These are phyloP conservation scores for Suillus cothurnatus DNA, from an alignment of 768 basidiomycete genomes.

Conservation along the genomic window DNA sequence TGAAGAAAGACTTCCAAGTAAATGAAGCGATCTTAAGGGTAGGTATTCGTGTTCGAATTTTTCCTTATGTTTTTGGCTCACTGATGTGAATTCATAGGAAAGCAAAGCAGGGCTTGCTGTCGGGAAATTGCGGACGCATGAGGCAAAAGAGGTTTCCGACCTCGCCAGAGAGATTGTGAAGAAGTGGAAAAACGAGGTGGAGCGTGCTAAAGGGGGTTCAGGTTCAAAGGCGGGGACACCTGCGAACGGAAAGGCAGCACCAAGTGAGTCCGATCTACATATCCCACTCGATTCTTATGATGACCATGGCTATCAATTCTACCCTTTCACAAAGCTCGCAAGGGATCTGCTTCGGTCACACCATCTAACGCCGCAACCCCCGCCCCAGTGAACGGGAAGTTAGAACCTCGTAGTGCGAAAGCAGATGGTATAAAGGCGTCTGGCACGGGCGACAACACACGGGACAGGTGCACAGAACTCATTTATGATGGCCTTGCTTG, in stretches of 20 bases:
- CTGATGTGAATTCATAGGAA: slow-evolving; percentile 52
- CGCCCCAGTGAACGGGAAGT: slow-evolving; percentile 34
- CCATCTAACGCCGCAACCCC: slow-evolving; percentile 41
- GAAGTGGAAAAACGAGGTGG: slow-evolving; percentile 90
- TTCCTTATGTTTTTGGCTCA: slow-evolving; percentile 1
- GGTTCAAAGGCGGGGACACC: slow-evolving; percentile 13
- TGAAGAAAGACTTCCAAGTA: slow-evolving; percentile 69
- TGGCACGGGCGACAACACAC: slow-evolving; percentile 66
- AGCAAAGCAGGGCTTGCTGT: slow-evolving; percentile 93
- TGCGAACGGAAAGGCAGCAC: slow-evolving; percentile 29
- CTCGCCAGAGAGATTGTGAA: slow-evolving; percentile 90
- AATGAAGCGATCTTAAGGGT: slow-evolving; percentile 78
- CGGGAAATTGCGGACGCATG: slow-evolving; percentile 81
- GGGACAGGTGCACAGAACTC: slow-evolving; percentile 88
- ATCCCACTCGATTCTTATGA: background rate
- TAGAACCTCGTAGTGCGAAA: slow-evolving; percentile 57
- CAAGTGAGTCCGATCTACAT: slow-evolving; percentile 39
- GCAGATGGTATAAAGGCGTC: slow-evolving; percentile 65
- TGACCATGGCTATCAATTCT: slow-evolving; percentile 6
- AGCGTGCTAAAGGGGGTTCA: slow-evolving; percentile 54
- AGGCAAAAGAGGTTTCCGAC: slow-evolving; percentile 71
- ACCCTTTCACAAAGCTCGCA: slow-evolving; percentile 26
- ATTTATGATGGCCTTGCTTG: slow-evolving; percentile 88
- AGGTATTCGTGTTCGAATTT: slow-evolving; percentile 36
- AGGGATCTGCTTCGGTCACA: slow-evolving; percentile 39